Base-by-base conservation (phyloP, 1,284 basidiomycete genomes). In the Ganoderma sp. region DNA sequence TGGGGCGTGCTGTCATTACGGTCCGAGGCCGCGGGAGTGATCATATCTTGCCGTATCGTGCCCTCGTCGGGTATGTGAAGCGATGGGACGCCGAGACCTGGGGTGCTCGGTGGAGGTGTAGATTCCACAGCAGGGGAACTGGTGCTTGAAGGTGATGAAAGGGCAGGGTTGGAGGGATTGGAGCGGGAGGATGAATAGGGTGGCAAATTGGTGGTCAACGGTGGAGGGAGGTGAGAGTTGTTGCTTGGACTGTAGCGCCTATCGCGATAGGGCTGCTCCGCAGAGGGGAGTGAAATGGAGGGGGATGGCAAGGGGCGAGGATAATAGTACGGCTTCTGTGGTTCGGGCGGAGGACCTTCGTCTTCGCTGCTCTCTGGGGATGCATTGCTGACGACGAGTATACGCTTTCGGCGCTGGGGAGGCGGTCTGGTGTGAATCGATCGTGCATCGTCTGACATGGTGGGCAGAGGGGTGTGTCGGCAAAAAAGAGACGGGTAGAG, bases 101-200 rank as follows among this genome's bases (percentile, higher is more conserved):
- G 89, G 4, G 90, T 90, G 74, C 83, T 85, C 32, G 90, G 90
- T 6, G 90, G 88, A 66, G 90, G 89, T 6, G 88, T 86, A 19
- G 84, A 84, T 69, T 85, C 84, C 76, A 75, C 82, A 39, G 88
- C 86, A 58, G 87, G 88, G 3, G 88, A 90, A 73, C 85, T 87
- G 65, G 87, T 85, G 73, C 84, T 89, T 25, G 89, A 89, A 12
- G 90, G 89, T 2, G 90, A 90, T 9, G 90, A 89, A 63, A 87
- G 83, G 56, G 86, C 80, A 69, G 85, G 84, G 70, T 81, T 81
- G 76, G 84, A 83, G 61, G 84, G 83, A 70, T 79, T 81, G 74
- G 84, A 83, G 74, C 79, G 78, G 45, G 79, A 78, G 64, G 80
- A 80, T 48, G 81, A 78, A 70, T 81, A 73, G 15, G 34, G 80